Conservation (phyloP, 306 rosid genomes). For the Lupinus albus region DNA sequence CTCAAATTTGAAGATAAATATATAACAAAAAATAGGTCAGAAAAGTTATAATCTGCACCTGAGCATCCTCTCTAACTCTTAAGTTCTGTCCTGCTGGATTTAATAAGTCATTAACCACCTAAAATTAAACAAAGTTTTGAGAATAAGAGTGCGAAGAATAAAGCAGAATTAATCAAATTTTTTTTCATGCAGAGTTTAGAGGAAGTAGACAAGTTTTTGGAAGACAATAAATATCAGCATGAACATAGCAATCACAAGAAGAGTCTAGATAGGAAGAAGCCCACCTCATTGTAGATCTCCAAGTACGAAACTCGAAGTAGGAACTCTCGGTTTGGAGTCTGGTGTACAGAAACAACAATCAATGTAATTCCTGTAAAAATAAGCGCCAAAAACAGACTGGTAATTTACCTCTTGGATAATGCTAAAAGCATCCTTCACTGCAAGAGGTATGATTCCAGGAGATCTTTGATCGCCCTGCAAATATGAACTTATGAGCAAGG, state of each 20-base stretch:
- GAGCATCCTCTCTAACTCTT: constrained; percentile 96
- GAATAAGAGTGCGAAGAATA: constrained; percentile 29
- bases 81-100: constrained; percentile 98
- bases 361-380: constrained; percentile 31
- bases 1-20: constrained; percentile 28
- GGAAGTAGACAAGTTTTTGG: constrained; percentile 26
- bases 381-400: constrained; percentile 36
- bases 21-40: constrained; percentile 29
- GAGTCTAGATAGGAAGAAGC: constrained; percentile 31
- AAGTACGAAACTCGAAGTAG: constrained; percentile 94
- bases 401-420: constrained; percentile 93
- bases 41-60: constrained; percentile 56
- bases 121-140: constrained; percentile 44
- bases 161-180: constrained; percentile 38
- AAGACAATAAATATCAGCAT: constrained; percentile 23
- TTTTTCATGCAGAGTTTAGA: constrained; percentile 32
- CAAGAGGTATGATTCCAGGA: constrained; percentile 97
- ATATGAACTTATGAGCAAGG: constrained; percentile 39
- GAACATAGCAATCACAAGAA: constrained; percentile 34
- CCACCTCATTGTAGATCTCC: constrained; percentile 98
- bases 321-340: constrained; percentile 96
- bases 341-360: constrained; percentile 43
- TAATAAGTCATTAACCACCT: constrained; percentile 96
- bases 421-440: constrained; percentile 98
- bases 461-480: constrained; percentile 99